phyloP scores from a whole-genome alignment of 1,139 yeast genomes.

The Nakaseomyces bracarensis region DNA sequence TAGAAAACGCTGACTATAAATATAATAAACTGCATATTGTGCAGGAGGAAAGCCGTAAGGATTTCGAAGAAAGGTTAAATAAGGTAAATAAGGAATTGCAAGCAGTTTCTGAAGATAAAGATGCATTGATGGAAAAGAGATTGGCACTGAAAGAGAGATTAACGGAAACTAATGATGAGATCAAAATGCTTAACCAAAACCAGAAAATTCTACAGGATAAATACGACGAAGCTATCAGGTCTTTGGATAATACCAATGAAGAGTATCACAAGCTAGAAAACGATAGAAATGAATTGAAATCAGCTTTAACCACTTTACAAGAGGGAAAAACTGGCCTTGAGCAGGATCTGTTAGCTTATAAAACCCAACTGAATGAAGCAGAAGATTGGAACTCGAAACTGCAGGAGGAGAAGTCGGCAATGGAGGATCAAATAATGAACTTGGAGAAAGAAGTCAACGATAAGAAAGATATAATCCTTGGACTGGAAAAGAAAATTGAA shows the following conservation, averaged over 20 bases:
- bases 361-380: slow-evolving; percentile 7
- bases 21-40: slow-evolving; percentile 31
- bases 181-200: slow-evolving; percentile 27
- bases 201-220: slow-evolving; percentile 28
- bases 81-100: neutral
- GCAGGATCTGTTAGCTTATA: neutral
- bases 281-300: slow-evolving; percentile 5
- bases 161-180: slow-evolving; percentile 23
- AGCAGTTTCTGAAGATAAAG: slow-evolving; percentile 13
- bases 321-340: slow-evolving; percentile 8
- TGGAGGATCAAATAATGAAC: slow-evolving; percentile 7
- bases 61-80: slow-evolving; percentile 23
- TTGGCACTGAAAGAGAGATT: slow-evolving; percentile 23
- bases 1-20: slow-evolving; percentile 27
- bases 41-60: slow-evolving; percentile 1
- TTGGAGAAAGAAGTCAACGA: slow-evolving; percentile 7
- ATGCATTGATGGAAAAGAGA: slow-evolving; percentile 34
- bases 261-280: slow-evolving; percentile 6
- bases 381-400: neutral
- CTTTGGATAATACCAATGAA: slow-evolving; percentile 13
- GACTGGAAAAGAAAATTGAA: slow-evolving; percentile 19
- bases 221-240: slow-evolving; percentile 20
- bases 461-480: slow-evolving; percentile 36
- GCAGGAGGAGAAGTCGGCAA: slow-evolving; percentile 8
- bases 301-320: slow-evolving; percentile 9